Evolutionary conservation across 179 eudicot species (phyloP), one percentile per base, ranked within the genome.

Genomic region (Patellifolia procumbens): DNA sequence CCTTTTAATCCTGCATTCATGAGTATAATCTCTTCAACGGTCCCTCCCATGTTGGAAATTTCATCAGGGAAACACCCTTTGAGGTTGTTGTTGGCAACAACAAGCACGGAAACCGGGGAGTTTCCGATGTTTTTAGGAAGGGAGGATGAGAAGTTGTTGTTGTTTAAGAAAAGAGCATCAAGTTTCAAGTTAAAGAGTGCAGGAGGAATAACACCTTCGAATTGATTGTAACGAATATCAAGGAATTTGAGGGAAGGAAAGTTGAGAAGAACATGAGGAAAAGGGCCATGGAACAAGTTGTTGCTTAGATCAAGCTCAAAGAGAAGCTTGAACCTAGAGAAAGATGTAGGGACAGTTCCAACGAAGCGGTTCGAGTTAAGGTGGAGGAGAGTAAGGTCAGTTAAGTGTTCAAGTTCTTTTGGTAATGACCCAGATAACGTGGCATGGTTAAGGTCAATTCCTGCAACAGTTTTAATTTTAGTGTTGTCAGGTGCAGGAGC

Each of bases 371-470:
- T 87, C 2, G 90, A 83, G 74, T 87, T 89, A 48, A 89, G 72
- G 75, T 87, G 92, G 48, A 89, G 76, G 20, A 89, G 79, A 4
- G 90, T 82, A 3, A 89, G 84, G 53, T 89, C 92, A 19, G 87
- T 76, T 6, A 89, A 67, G 2, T 82, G 78, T 2, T 88, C 89
- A 26, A 87, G 81, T 7, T 89, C 79, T 0, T 85, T 76, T 2
- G 89, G 89, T 8, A 89, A 29, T 34, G 76, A 16, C 0, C 92
- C 90, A 19, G 84, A 62, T 45, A 89, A 73, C 59, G 76, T 72
- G n/a, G 83, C 89, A 4, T 86, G 86, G 84, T 89, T 89, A 48
- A 89, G 88, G 53, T 89, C 92, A 8, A 89, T 79, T 1, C 92
- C 90, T 13, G 90, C 89, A 3, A 89, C 90, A 0, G 92, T 87